Conservation (phyloP, 805 yeast species). For the Starmerella scarabaei region DNA sequence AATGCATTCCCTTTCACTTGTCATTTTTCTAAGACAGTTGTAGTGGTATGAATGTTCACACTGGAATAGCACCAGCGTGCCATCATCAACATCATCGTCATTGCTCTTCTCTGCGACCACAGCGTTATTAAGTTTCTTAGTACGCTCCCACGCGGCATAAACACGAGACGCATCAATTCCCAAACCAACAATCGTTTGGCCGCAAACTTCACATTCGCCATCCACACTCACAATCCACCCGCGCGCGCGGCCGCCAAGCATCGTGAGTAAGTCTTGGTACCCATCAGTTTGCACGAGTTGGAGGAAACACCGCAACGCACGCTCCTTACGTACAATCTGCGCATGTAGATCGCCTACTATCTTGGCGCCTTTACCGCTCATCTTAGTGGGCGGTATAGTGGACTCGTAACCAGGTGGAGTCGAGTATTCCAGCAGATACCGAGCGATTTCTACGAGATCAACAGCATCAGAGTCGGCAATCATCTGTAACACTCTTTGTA, state of each 20-base stretch:
- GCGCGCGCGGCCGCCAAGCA: constrained; percentile 32
- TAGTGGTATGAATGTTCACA: constrained; percentile 19
- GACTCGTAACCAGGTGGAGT: not conserved
- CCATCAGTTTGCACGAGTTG: constrained; percentile 44
- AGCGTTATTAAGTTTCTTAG: not conserved
- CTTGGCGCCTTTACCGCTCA: not conserved
- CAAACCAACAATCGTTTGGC: constrained; percentile 58
- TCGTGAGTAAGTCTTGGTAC: constrained; percentile 33
- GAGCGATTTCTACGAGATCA: not conserved
- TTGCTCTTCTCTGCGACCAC: too few relatives aligned
- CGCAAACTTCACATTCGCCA: constrained; percentile 63
- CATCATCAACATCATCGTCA: not conserved
- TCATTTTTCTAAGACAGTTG: constrained; percentile 14
- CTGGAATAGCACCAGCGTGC: constrained; percentile 14
- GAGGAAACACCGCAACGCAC: constrained; percentile 6
- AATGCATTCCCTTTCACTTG: not conserved
- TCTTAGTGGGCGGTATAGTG: not conserved
- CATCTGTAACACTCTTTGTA: not conserved
- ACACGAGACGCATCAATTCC: constrained; percentile 39
- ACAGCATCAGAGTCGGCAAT: constrained; percentile 3
- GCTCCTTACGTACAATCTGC: constrained; percentile 6
- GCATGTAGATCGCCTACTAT: constrained; percentile 7
- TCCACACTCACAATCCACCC: constrained; percentile 53
- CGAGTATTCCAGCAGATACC: not conserved
- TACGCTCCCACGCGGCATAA: constrained; percentile 24